Evolutionary conservation across 1,284 basidiomycete genomes (phyloP).

Genomic region (Quambalaria eucalypti): DNA sequence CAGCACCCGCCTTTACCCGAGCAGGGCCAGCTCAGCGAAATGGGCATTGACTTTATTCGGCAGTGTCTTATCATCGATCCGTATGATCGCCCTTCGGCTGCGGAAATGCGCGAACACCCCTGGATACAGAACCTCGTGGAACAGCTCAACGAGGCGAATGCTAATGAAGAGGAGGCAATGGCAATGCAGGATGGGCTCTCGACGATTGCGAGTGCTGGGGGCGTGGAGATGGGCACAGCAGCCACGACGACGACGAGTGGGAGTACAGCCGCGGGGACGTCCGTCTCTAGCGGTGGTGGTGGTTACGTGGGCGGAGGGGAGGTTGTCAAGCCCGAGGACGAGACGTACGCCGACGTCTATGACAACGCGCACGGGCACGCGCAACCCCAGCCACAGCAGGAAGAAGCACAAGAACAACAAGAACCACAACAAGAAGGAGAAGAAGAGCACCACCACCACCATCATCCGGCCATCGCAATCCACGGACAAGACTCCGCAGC

Average conservation of each 20-base stretch:
- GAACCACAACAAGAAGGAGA: no score
- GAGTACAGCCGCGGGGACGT: no score
- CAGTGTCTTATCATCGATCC: conserved; percentile 85
- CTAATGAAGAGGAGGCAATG: conserved; percentile 19
- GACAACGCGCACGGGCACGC: no score
- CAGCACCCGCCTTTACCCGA: conserved; percentile 94
- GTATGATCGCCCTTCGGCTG: conserved; percentile 69
- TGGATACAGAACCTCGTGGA: conserved; percentile 61
- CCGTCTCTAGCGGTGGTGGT: no score
- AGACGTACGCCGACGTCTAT: no score
- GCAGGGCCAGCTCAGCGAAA: conserved; percentile 72
- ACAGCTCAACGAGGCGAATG: conserved; percentile 33
- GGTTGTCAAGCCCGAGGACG: no score
- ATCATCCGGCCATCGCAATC: no score
- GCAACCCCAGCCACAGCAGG: no score
- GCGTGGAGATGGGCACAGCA: neutral
- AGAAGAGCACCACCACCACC: no score
- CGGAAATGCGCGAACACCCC: conserved; percentile 74
- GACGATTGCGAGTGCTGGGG: neutral
- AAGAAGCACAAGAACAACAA: no score
- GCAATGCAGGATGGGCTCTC: conserved; percentile 7
- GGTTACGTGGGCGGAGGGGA: no score
- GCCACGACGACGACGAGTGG: neutral
- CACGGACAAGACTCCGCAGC: conserved; percentile 1
- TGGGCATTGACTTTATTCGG: conserved; percentile 89